phyloP scores from a whole-genome alignment of 2,329 filamentous ascomycete species.

The Scopulariopsis brevicaulis region DNA sequence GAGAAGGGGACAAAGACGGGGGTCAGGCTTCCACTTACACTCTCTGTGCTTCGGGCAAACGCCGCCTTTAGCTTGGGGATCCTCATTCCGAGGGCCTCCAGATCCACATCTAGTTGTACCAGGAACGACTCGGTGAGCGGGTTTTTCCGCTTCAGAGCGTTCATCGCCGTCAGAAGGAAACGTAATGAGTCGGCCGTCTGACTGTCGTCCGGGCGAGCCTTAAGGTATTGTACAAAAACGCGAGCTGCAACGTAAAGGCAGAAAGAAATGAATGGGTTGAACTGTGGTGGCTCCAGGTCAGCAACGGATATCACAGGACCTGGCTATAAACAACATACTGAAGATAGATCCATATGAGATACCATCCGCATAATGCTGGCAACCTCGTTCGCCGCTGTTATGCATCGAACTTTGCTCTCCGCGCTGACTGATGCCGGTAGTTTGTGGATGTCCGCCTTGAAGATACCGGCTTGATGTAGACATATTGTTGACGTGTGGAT shows the following conservation, averaged over 20 bases:
- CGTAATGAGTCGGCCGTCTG: conserved; percentile 72
- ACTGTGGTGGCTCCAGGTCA: conserved; percentile 34
- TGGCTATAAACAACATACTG: conserved; percentile 43
- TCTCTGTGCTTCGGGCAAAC: conserved; percentile 40
- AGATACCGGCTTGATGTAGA: conserved; percentile 95
- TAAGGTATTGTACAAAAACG: conserved; percentile 94
- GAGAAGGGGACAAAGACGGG: background rate
- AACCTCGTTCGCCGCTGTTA: conserved; percentile 88
- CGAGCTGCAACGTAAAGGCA: conserved; percentile 92
- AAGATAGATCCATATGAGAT: conserved; percentile 74
- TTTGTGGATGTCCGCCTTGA: conserved; percentile 86
- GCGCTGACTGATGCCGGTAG: conserved; percentile 66
- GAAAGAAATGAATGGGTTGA: conserved; percentile 93
- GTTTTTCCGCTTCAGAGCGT: conserved; percentile 76
- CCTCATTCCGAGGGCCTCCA: conserved; percentile 59
- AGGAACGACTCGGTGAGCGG: conserved; percentile 91
- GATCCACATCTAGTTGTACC: conserved; percentile 83
- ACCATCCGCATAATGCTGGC: conserved; percentile 93
- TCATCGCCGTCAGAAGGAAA: conserved; percentile 84
- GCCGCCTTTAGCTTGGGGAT: conserved; percentile 45
- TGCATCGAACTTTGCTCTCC: conserved; percentile 87
- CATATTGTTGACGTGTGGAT: conserved; percentile 95
- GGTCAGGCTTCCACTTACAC: conserved; percentile 25
- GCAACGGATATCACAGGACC: background rate
- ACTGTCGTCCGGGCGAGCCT: conserved; percentile 77